Conservation (phyloP, 257 asterid genomes). For the Cordia subcordata region DNA sequence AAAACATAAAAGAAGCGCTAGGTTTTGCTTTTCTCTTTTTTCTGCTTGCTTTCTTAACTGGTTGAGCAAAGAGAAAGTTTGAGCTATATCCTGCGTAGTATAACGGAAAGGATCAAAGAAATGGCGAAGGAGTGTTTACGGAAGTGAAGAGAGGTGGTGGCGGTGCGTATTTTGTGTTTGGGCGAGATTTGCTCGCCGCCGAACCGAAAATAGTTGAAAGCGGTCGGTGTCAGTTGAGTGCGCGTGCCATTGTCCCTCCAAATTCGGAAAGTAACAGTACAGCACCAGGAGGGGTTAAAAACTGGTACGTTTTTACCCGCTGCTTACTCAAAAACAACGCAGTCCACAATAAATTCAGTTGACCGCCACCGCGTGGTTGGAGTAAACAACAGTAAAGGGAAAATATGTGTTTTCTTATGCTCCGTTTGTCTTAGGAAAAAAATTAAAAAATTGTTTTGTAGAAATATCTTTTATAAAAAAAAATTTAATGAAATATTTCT, state of each 20-base stretch:
- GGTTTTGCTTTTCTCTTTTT: not conserved
- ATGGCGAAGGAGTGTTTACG: no score
- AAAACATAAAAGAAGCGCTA: not conserved
- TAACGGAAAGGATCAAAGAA: not conserved
- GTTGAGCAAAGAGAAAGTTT: not conserved
- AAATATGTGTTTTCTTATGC: no score
- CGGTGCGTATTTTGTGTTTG: not conserved
- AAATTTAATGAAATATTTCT: no score
- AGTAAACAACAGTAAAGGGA: no score
- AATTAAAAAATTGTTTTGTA: no score
- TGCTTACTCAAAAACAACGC: not conserved
- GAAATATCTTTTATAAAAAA: no score
- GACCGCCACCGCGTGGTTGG: no score
- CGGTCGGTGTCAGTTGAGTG: not conserved
- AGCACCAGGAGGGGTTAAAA: no score
- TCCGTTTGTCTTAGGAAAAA: no score
- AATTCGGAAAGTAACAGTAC: not conserved
- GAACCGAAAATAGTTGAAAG: constrained; percentile 2
- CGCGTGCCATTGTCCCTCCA: not conserved
- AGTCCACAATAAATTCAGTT: not conserved
- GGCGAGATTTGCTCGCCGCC: constrained; percentile 2
- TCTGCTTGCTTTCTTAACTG: not conserved
- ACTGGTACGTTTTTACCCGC: not conserved
- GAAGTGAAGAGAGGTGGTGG: not conserved
- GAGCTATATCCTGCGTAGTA: not conserved